These are phyloP conservation scores for Colletotrichum coccodes DNA, from an alignment of 2,329 filamentous ascomycete species.

Conservation along the genomic window DNA sequence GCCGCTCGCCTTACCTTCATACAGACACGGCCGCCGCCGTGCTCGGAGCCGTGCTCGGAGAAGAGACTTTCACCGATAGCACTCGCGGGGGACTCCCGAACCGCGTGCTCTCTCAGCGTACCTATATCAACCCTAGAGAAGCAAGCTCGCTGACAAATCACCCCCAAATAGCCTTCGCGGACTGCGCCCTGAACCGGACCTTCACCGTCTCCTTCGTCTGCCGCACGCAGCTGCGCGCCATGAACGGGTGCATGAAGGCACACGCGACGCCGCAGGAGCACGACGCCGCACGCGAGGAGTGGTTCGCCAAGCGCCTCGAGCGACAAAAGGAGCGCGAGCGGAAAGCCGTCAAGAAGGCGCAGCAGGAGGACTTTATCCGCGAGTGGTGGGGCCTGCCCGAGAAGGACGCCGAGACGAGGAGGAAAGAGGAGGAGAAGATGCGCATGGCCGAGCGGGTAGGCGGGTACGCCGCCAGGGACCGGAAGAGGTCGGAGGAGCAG, in stretches of 20 bases:
- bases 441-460: slow-evolving; percentile 63
- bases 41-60: no score
- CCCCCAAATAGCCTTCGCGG: slow-evolving; percentile 81
- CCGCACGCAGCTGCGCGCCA: slow-evolving; percentile 79
- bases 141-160: not conserved
- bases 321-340: slow-evolving; percentile 74
- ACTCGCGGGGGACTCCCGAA: not conserved
- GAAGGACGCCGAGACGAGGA: slow-evolving; percentile 61
- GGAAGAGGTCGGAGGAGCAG: slow-evolving; percentile 38
- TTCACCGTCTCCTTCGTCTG: slow-evolving; percentile 90
- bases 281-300: slow-evolving; percentile 90
- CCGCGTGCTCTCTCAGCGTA: not conserved
- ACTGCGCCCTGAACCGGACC: slow-evolving; percentile 87
- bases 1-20: not conserved
- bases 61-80: not conserved
- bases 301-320: slow-evolving; percentile 84
- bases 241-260: slow-evolving; percentile 94
- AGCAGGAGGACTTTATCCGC: slow-evolving; percentile 72
- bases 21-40: not conserved
- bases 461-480: slow-evolving; percentile 57
- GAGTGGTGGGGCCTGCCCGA: slow-evolving; percentile 75
- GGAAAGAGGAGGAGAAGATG: slow-evolving; percentile 63
- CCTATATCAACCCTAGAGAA: not conserved
- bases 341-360: slow-evolving; percentile 66
- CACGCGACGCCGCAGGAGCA: slow-evolving; percentile 87